Percentiles rank a stretch among this genome's conserved stretches.
phyloP scores from a whole-genome alignment of 176 grass and related monocot genomes.

The Aegilops bicornis region DNA sequence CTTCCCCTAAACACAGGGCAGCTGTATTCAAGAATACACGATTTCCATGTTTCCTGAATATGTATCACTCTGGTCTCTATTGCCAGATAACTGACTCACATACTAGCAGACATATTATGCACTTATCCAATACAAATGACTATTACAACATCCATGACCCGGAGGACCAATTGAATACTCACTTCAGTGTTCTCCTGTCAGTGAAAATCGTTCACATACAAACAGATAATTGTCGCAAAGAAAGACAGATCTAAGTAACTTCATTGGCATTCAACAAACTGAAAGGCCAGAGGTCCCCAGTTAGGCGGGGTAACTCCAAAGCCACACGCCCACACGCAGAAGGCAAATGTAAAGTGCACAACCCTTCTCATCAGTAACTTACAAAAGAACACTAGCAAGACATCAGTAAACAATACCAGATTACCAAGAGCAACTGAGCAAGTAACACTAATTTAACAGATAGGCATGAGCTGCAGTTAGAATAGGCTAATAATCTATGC shows the following conservation, averaged over 20 bases:
- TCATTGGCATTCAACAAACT: neutral
- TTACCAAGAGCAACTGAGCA: neutral
- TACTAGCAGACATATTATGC: neutral
- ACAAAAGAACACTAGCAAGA: conserved; percentile 29
- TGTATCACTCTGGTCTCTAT: neutral
- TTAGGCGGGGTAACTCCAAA: conserved; percentile 12
- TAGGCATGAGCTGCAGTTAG: neutral
- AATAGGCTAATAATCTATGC: conserved; percentile 5
- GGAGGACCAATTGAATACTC: neutral
- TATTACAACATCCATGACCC: neutral
- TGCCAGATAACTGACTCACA: neutral
- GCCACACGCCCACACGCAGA: conserved; percentile 4
- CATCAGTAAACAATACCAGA: conserved; percentile 7
- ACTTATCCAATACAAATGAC: neutral
- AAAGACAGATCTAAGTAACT: neutral
- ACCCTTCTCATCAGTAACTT: conserved; percentile 23
- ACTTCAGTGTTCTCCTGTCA: neutral
- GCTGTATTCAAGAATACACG: neutral
- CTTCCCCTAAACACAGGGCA: neutral
- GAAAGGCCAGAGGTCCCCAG: neutral
- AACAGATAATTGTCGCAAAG: neutral
- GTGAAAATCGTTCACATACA: neutral
- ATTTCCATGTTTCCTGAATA: neutral
- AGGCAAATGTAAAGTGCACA: conserved; percentile 17
- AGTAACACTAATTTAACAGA: conserved; percentile 7